A percentile compares a stretch with the other conserved stretches of the same genome.
These are phyloP conservation scores for Didymella pomorum DNA, from an alignment of 2,329 filamentous ascomycete genomes.

Conservation along the genomic window DNA sequence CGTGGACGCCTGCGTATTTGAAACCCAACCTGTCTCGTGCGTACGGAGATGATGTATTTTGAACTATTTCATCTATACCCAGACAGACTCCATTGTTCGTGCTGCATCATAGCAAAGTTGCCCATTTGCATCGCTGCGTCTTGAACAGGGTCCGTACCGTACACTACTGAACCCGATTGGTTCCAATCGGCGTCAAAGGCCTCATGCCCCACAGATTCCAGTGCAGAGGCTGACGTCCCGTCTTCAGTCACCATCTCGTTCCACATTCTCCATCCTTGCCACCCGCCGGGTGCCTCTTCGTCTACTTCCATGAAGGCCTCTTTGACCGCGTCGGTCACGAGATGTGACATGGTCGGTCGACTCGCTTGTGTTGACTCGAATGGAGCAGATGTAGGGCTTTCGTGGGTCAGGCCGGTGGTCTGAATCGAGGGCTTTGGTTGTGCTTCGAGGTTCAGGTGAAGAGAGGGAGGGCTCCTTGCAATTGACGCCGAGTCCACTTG, in stretches of 20 bases:
- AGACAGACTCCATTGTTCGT: slow-evolving; percentile 7
- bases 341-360: slow-evolving; percentile 21
- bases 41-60: background rate
- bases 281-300: slow-evolving; percentile 38
- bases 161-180: background rate
- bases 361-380: background rate
- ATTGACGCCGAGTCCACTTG: background rate
- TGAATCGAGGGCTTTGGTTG: background rate
- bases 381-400: background rate
- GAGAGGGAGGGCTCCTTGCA: background rate
- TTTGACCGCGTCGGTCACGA: slow-evolving; percentile 37
- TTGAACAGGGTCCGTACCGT: slow-evolving; percentile 10
- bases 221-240: background rate
- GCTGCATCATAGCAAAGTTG: background rate
- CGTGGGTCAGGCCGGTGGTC: background rate
- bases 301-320: slow-evolving; percentile 43
- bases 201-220: background rate
- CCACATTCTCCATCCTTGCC: slow-evolving; percentile 41
- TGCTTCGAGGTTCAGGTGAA: slow-evolving; percentile 4
- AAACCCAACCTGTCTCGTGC: no score
- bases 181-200: slow-evolving; percentile 1
- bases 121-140: background rate
- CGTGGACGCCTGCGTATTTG: no score
- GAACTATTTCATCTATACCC: background rate
- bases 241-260: slow-evolving; percentile 37